These are phyloP conservation scores for Aspergillus novofumigatus DNA, from an alignment of 2,329 filamentous ascomycete species.

Conservation along the genomic window DNA sequence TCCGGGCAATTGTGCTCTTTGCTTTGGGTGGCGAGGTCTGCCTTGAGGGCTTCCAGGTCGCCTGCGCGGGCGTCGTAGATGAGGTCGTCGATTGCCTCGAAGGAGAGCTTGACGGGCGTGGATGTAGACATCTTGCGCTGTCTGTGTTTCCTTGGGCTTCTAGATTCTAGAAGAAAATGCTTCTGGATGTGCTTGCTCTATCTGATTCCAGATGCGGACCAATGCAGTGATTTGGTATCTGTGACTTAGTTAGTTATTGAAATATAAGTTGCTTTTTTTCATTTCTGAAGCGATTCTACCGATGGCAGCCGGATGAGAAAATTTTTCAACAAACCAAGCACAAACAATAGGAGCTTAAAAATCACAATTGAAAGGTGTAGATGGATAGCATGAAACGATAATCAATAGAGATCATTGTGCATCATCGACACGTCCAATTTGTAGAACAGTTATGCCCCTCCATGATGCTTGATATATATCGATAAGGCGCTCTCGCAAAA, in stretches of 20 bases:
- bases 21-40: conserved; percentile 56
- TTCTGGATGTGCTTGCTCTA: neutral
- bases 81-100: conserved; percentile 86
- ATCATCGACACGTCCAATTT: neutral
- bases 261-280: neutral
- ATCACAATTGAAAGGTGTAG: neutral
- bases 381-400: neutral
- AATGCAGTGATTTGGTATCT: neutral
- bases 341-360: neutral
- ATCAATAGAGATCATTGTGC: neutral
- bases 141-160: neutral
- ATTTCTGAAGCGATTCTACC: neutral
- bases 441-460: neutral
- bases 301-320: neutral
- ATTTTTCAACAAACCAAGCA: neutral
- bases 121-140: conserved; percentile 12
- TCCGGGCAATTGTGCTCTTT: conserved; percentile 57
- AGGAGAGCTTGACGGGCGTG: conserved; percentile 47
- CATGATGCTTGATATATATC: neutral
- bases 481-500: neutral
- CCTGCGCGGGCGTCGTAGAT: conserved; percentile 80
- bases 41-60: conserved; percentile 65
- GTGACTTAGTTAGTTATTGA: neutral
- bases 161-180: neutral
- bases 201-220: neutral